Evolutionary conservation across 1,139 yeast species (phyloP).

Genomic region (Suhomyces bokatorum): DNA sequence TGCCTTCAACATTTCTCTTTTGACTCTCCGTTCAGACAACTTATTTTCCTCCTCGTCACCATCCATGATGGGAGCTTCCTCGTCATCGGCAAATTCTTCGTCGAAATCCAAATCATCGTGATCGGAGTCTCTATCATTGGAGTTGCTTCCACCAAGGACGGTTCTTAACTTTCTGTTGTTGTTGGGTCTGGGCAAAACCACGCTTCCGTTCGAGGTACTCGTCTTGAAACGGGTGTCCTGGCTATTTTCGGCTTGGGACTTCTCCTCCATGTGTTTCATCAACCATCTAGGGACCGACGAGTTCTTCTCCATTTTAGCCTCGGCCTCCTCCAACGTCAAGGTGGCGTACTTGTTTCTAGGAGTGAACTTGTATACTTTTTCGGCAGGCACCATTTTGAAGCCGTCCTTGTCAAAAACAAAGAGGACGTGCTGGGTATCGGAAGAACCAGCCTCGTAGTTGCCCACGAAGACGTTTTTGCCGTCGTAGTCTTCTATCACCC

Average conservation of each 20-base stretch:
- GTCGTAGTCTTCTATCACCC: conserved; percentile 97
- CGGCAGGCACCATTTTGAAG: conserved; percentile 92
- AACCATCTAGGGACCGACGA: conserved; percentile 89
- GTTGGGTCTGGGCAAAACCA: conserved; percentile 1
- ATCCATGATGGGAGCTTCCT: conserved; percentile 96
- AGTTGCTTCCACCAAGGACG: conserved; percentile 53
- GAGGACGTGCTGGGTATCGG: conserved; percentile 77
- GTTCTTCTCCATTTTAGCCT: conserved; percentile 85
- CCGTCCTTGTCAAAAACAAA: conserved; percentile 86
- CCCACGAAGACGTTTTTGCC: conserved; percentile 95
- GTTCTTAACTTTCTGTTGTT: conserved; percentile 51
- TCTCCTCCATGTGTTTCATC: conserved; percentile 84
- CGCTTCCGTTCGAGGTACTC: conserved; percentile 15
- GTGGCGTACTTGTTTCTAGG: conserved; percentile 94
- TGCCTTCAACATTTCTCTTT: conserved; percentile 87
- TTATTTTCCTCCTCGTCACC: conserved; percentile 95
- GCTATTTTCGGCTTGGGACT: conserved; percentile 45
- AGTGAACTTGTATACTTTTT: conserved; percentile 88
- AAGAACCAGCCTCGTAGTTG: conserved; percentile 89
- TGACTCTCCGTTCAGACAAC: conserved; percentile 83
- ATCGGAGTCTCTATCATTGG: conserved; percentile 67
- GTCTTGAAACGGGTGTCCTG: conserved; percentile 49
- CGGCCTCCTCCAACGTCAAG: conserved; percentile 93
- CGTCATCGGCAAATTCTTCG: conserved; percentile 98
- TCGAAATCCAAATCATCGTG: conserved; percentile 93